Conservation (phyloP, 139 green algal genomes). For the Micromonas commoda region DNA sequence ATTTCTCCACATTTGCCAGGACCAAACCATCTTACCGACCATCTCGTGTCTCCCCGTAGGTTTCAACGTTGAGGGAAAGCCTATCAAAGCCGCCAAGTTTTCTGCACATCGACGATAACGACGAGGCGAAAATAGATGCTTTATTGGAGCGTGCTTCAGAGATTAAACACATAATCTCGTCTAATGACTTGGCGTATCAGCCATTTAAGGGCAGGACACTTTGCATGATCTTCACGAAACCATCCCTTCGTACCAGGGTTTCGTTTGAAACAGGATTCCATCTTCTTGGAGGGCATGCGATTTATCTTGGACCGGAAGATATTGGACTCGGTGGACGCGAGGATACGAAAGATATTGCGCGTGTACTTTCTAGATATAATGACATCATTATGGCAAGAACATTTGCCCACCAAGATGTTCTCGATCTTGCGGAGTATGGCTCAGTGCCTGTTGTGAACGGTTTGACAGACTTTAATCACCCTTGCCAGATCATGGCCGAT, state of each 20-base stretch:
- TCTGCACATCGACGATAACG: neutral
- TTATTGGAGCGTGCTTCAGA: neutral
- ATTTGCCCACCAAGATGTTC: constrained; percentile 88
- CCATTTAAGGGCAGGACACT: constrained; percentile 86
- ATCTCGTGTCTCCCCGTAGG: neutral
- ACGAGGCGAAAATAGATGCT: neutral
- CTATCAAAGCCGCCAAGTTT: neutral
- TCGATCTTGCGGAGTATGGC: constrained; percentile 78
- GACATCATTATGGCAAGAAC: constrained; percentile 97
- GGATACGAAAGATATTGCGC: constrained; percentile 86
- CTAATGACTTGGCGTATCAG: constrained; percentile 66
- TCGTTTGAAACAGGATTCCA: constrained; percentile 97
- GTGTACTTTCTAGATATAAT: constrained; percentile 89
- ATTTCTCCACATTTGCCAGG: too few relatives aligned
- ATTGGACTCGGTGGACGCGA: constrained; percentile 96
- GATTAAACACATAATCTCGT: neutral
- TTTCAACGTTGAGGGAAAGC: neutral
- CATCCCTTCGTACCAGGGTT: constrained; percentile 86
- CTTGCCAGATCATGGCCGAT: constrained; percentile 97
- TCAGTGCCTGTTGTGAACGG: constrained; percentile 90
- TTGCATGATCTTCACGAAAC: constrained; percentile 99
- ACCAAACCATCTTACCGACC: too few relatives aligned
- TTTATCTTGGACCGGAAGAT: constrained; percentile 89
- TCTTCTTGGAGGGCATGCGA: constrained; percentile 81
- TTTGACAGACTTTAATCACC: constrained; percentile 99